Evolutionary conservation across 805 yeast genomes (phyloP).

Genomic region (Candida xiaguanensis): DNA sequence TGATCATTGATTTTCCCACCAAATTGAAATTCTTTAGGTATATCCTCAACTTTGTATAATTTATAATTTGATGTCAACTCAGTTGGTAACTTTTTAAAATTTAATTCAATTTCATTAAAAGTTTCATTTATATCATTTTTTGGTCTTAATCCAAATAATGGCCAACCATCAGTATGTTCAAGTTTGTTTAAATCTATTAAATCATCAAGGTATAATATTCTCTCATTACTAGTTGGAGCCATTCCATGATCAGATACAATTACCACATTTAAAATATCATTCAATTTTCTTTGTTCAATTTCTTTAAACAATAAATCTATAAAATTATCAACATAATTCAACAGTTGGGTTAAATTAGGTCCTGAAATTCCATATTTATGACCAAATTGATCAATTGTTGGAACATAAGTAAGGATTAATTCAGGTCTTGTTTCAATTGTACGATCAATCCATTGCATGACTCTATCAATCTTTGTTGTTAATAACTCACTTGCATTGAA

Average conservation of each 20-base stretch:
- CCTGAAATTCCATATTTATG: constrained; percentile 72
- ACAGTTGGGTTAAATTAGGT: constrained; percentile 47
- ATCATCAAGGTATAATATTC: constrained; percentile 73
- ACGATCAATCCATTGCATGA: constrained; percentile 65
- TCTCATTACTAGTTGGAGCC: constrained; percentile 62
- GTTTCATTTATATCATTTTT: constrained; percentile 41
- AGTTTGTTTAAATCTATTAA: constrained; percentile 51
- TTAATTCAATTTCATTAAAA: constrained; percentile 37
- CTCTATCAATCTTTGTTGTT: constrained; percentile 51
- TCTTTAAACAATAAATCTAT: constrained; percentile 48
- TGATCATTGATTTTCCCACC: constrained; percentile 37
- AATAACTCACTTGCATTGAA: constrained; percentile 65
- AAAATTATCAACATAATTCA: constrained; percentile 63
- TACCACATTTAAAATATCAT: constrained; percentile 61
- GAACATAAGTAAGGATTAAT: constrained; percentile 72
- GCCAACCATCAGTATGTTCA: constrained; percentile 57
- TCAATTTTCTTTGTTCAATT: constrained; percentile 51
- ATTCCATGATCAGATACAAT: constrained; percentile 18
- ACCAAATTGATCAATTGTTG: constrained; percentile 76
- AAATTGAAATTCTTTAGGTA: constrained; percentile 53
- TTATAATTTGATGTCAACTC: constrained; percentile 29
- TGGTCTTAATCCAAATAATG: constrained; percentile 76
- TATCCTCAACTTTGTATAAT: constrained; percentile 51
- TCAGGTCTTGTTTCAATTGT: constrained; percentile 62
- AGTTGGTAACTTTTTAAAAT: constrained; percentile 21